Base-by-base conservation (phyloP, 164 flowering plant genomes). In the Umbellularia californica region DNA sequence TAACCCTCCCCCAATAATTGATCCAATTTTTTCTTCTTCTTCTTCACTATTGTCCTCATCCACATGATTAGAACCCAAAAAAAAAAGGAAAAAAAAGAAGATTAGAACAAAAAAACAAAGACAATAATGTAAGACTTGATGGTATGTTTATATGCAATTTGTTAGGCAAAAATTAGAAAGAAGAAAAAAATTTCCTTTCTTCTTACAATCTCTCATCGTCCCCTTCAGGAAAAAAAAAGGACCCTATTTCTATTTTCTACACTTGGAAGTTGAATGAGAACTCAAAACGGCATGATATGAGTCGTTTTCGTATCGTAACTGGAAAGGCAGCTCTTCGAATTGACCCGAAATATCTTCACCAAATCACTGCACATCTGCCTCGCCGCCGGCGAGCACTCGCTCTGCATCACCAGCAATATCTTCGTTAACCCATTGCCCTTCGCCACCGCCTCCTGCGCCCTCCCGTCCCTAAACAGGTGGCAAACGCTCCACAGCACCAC, bases 241-340 rank as follows among this genome's bases (percentile, higher is more conserved):
- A n/a, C 5, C 2, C 19, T 4, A 19, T 55, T 20, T 55, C 60
- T 55, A 14, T 20, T 20, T 20, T 55, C 20, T 20, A 15, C 60
- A 15, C n/a, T 55, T 14, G 60, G 4, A 55, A 5, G 5, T 1
- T 3, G 13, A 20, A 14, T 55, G 2, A 3, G 60, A 15, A 11
- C 17, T 89, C 85, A 90, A 72, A 87, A 94, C 27, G 98, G 98
- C 93, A 88, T 95, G 72, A 95, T 93, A 72, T 95, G 94, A 20
- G 91, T 88, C 13, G 94, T 85, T 58, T 93, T 88, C 1, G 97
- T 90, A 69, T 93, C 95, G 71, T 93, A 93, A 66, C 88, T 76
- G 1, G 90, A 82, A 9, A 93, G 78, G 68, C 90, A 83, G 2
- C 89, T 81, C 81, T 88, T 88, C 0, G 87, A 88, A 69, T 81